Evolutionary conservation across 2,329 filamentous ascomycete species (phyloP), one percentile per base, ranked within the genome.

Genomic region (Tricladium varicosporioides): DNA sequence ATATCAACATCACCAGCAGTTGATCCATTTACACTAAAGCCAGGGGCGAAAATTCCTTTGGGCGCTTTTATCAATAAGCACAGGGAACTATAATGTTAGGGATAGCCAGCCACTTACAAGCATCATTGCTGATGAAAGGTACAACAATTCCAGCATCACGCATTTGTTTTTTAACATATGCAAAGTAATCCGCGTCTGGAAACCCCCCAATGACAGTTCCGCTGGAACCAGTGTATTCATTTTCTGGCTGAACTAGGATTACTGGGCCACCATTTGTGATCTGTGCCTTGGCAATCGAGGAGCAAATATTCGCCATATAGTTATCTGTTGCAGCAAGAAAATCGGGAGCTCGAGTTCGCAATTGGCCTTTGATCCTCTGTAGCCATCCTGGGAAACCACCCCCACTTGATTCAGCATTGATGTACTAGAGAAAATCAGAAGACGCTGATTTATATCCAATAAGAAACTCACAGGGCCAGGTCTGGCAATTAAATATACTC

Each of bases 371-470:
- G n/a, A 87, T 74, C 11, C 88, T 78, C 68, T 89, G 85, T 13
- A 92, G 70, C 90, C 90, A 94, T 1, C 89, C 90, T 0, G 91
- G 90, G 59, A 89, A 92, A 0, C 90, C 90, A 53, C 91, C 91
- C 0, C 89, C 90, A 5, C 82, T 84, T 0, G 78, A 82, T 70
- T 94, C 89, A 0, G 89, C 89, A 66, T 93, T 91, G 74, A 92
- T 91, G 51, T 91, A 91, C 83, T 76, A 19, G 31, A 14, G 69
- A 63, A 65, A 63, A 13, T 48, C 13, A 54, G 48, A 19, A 9
- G 31, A 48, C 22, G 16, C 16, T 19, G 22, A 9, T 56, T 19
- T 45, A 51, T 43, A 15, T 31, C 7, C 33, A 44, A 5, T 1
- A 22, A 15, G 4, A 47, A 2, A 58, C 65, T 57, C 55, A 67